Percentiles rank a stretch among this genome's conserved stretches.
phyloP scores from a whole-genome alignment of 163 green algal genomes.

The Volvox carteri region DNA sequence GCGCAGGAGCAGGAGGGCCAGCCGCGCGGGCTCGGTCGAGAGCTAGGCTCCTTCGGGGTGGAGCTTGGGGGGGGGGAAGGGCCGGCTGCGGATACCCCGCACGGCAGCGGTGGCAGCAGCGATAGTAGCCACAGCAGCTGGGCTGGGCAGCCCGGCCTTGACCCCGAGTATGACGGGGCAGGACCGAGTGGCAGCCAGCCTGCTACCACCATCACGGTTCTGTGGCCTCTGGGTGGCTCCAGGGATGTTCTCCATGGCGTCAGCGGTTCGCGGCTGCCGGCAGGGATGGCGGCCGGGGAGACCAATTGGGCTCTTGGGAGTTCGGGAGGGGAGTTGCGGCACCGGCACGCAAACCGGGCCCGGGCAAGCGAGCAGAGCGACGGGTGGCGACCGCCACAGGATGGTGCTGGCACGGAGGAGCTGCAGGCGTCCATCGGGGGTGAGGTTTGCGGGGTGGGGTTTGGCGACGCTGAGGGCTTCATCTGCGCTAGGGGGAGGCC shows the following conservation, averaged over 20 bases:
- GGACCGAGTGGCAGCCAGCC: not conserved
- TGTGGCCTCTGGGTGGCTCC: not conserved
- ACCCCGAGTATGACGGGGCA: not conserved
- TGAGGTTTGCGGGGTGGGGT: too few relatives aligned
- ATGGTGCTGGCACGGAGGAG: not conserved
- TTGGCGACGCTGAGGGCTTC: too few relatives aligned
- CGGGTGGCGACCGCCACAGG: slow-evolving; percentile 2
- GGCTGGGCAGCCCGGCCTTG: not conserved
- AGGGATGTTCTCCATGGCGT: not conserved
- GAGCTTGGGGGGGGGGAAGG: not conserved
- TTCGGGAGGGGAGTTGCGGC: not conserved
- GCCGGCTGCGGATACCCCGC: not conserved
- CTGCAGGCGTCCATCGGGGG: not conserved
- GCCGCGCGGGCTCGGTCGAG: not conserved
- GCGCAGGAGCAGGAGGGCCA: not conserved
- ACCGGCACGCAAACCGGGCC: not conserved
- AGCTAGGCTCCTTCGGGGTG: not conserved
- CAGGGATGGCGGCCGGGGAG: not conserved
- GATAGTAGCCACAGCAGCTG: slow-evolving; percentile 40
- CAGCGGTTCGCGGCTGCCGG: not conserved
- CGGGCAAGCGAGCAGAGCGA: slow-evolving; percentile 1
- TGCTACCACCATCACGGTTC: not conserved
- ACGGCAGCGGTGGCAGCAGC: slow-evolving; percentile 31
- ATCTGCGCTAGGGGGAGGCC: too few relatives aligned
- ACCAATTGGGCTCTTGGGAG: not conserved